A percentile compares a stretch with the other conserved stretches of the same genome.
phyloP scores from a whole-genome alignment of 805 yeast species.

The Lachancea lanzarotensis region DNA sequence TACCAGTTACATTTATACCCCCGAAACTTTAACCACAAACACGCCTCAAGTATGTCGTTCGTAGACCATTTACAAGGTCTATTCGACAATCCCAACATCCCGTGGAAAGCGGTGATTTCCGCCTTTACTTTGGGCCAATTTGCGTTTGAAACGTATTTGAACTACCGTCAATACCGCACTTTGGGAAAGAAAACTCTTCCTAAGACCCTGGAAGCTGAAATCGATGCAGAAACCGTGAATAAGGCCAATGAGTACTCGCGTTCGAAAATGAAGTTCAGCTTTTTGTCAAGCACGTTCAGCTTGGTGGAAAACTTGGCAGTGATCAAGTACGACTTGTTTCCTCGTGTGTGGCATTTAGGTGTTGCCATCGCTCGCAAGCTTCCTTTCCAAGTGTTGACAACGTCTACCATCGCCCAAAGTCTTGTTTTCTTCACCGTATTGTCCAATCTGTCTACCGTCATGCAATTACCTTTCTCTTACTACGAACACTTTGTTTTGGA shows the following conservation, averaged over 20 bases:
- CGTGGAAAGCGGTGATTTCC: slow-evolving; percentile 74
- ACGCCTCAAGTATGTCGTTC: slow-evolving; percentile 10
- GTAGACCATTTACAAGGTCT: slow-evolving; percentile 38
- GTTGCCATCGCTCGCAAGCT: slow-evolving; percentile 33
- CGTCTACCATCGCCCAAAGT: slow-evolving; percentile 66
- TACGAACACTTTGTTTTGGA: slow-evolving; percentile 84
- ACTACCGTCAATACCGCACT: slow-evolving; percentile 69
- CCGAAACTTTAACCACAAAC: not conserved
- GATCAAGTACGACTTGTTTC: slow-evolving; percentile 56
- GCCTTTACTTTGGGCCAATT: slow-evolving; percentile 73
- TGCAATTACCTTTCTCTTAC: slow-evolving; percentile 62
- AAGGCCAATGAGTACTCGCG: slow-evolving; percentile 74
- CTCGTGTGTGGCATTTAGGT: slow-evolving; percentile 52
- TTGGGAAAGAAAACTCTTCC: slow-evolving; percentile 54
- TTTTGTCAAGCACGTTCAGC: slow-evolving; percentile 46
- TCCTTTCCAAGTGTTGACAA: slow-evolving; percentile 28
- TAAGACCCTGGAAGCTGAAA: slow-evolving; percentile 55
- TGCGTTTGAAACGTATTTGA: slow-evolving; percentile 65
- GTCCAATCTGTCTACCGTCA: slow-evolving; percentile 43
- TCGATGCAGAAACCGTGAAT: slow-evolving; percentile 64
- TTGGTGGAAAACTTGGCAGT: slow-evolving; percentile 51
- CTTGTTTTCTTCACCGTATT: slow-evolving; percentile 53
- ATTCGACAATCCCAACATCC: slow-evolving; percentile 60
- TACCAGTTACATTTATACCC: not conserved
- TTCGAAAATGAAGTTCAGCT: slow-evolving; percentile 67